Evolutionary conservation across 2,329 filamentous ascomycete species (phyloP), one percentile per base, ranked within the genome.

Genomic region (Penicillium fuscoglaucum): DNA sequence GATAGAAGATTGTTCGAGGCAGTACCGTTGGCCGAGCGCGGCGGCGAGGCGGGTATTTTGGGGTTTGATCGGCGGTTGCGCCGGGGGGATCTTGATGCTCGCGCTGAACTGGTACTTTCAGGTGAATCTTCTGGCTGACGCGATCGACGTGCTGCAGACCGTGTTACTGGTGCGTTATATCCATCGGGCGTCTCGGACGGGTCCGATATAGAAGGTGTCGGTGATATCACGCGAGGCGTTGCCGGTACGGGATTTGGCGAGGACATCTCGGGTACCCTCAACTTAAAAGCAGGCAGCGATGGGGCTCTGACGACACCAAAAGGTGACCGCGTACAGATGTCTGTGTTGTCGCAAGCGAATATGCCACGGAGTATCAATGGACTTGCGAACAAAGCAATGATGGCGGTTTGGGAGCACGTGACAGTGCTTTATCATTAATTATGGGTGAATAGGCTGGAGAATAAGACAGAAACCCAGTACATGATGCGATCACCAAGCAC

Each of bases 191-290:
- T 71, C 58, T 78, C 76, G 24, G 67, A 70, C 71, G 74, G 63
- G 43, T 81, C 78, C 61, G 80, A 81, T 1, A 86, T 86, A 2
- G 89, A 88, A 41, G 93, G 92, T 55, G 91, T 95, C 41, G 93
- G 92, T 13, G 91, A 96, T 67, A 95, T 96, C 66, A 97, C 90
- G 70, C 91, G 88, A 69, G 92, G 92, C 57, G 89, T 95, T 57
- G 84, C 84, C 57, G 93, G 92, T 58, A 95, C 80, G 66, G 81
- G 79, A 63, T 84, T 79, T 68, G 79, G 78, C 48, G 72, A 71
- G 24, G 71, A 60, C 73, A 83, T 83, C 45, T 75, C 66, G 65
- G 63, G 55, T 51, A 65, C 31, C 66, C 59, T 65, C 29, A 70
- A 66, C 58, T 74, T 70, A 67, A 79, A 79, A 60, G 80, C 72